Percentiles rank a stretch among this genome's conserved stretches.
Evolutionary conservation across 2,329 filamentous ascomycete species (phyloP).

Genomic region (Penicillium sp.): DNA sequence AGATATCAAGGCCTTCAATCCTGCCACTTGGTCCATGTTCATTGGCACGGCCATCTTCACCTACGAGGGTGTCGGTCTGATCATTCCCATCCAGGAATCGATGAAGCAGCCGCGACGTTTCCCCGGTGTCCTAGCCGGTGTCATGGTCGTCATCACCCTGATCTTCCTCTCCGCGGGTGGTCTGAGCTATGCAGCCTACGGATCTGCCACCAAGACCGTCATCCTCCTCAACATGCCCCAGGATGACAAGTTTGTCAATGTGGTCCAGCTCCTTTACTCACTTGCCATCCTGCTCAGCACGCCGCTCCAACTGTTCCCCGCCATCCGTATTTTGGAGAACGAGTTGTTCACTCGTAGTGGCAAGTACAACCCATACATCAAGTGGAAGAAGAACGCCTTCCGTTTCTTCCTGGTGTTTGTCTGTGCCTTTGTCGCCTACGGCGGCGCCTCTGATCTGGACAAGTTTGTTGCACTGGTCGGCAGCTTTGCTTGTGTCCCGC

Average conservation of each 20-base stretch:
- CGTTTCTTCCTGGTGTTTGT: slow-evolving; percentile 88
- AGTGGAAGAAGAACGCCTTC: slow-evolving; percentile 99
- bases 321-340: slow-evolving; percentile 94
- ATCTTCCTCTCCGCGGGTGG: slow-evolving; percentile 91
- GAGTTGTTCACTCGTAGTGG: slow-evolving; percentile 90
- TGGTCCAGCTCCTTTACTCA: slow-evolving; percentile 96
- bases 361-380: slow-evolving; percentile 98
- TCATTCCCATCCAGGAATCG: slow-evolving; percentile 96
- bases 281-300: slow-evolving; percentile 94
- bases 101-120: slow-evolving; percentile 93
- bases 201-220: slow-evolving; percentile 92
- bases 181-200: slow-evolving; percentile 93
- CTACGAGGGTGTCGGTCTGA: slow-evolving; percentile 94
- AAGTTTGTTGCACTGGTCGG: slow-evolving; percentile 97
- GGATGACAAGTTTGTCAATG: slow-evolving; percentile 92
- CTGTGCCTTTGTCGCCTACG: slow-evolving; percentile 87
- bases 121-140: slow-evolving; percentile 78
- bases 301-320: slow-evolving; percentile 94
- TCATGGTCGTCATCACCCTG: slow-evolving; percentile 94
- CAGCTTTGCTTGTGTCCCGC: slow-evolving; percentile 94
- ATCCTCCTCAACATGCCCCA: slow-evolving; percentile 95
- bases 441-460: slow-evolving; percentile 87
- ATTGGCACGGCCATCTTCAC: slow-evolving; percentile 99
- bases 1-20: slow-evolving; percentile 89
- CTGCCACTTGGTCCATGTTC: slow-evolving; percentile 91